Conservation (phyloP, 495 filamentous ascomycete species). For the Apiosordaria backusii region DNA sequence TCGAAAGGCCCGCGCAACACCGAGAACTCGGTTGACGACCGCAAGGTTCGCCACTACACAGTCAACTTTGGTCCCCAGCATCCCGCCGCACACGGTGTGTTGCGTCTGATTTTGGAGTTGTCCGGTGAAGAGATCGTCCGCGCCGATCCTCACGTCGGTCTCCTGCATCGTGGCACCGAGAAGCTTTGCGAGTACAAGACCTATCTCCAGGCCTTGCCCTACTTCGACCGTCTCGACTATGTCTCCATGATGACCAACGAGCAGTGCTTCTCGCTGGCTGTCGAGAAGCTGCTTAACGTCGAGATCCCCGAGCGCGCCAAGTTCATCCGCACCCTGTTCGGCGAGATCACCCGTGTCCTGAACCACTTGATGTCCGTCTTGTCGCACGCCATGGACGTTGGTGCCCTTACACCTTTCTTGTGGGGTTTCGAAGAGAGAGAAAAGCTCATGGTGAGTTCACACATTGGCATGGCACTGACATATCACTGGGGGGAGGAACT, state of each 20-base stretch:
- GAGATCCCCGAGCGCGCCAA: conserved; percentile 95
- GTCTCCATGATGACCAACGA: conserved; percentile 99
- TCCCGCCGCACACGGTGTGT: conserved; percentile 96
- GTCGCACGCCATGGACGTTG: conserved; percentile 99
- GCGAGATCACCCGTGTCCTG: conserved; percentile 88
- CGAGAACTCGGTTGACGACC: conserved; percentile 49
- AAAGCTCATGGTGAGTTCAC: conserved; percentile 86
- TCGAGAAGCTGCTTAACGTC: conserved; percentile 97
- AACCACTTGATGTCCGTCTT: conserved; percentile 99
- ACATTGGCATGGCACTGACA: neutral
- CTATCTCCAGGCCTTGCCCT: conserved; percentile 95
- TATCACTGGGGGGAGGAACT: neutral
- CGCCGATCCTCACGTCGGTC: conserved; percentile 92
- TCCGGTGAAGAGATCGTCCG: conserved; percentile 98
- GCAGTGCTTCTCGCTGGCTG: conserved; percentile 91
- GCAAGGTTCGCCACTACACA: conserved; percentile 97
- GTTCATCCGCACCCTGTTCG: conserved; percentile 95
- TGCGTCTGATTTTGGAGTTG: conserved; percentile 94
- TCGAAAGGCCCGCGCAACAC: conserved; percentile 39
- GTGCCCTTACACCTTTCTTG: conserved; percentile 95
- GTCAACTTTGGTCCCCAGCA: conserved; percentile 99
- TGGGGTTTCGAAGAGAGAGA: conserved; percentile 99
- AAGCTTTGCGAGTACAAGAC: conserved; percentile 99
- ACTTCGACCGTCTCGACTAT: conserved; percentile 98
- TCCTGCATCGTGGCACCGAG: conserved; percentile 96